Percentiles rank a stretch among this genome's conserved stretches.
Conservation (phyloP, 768 basidiomycete species). For the Agrocybe praecox region DNA sequence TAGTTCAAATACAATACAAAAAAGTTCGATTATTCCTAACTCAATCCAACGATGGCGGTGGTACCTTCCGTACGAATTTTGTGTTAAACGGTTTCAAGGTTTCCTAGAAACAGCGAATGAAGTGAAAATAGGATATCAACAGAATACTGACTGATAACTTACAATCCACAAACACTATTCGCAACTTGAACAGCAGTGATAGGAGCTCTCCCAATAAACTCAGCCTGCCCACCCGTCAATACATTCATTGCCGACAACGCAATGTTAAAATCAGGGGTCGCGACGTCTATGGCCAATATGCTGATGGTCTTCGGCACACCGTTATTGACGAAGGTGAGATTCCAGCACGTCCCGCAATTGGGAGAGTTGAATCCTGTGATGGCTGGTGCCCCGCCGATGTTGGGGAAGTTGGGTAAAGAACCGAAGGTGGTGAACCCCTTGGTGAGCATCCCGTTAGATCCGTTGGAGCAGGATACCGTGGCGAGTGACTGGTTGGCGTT, state of each 20-base stretch:
- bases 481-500: conserved; percentile 36
- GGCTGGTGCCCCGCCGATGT: conserved; percentile 57
- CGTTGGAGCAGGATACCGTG: conserved; percentile 50
- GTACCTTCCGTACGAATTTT: no score
- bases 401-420: conserved; percentile 57
- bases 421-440: conserved; percentile 50
- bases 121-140: no score
- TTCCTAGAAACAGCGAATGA: no score
- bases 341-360: conserved; percentile 64
- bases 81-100: no score
- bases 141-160: no score
- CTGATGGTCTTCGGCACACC: conserved; percentile 39
- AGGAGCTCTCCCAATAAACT: conserved; percentile 46
- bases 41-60: no score
- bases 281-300: conserved; percentile 55
- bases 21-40: no score
- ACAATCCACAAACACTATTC: conserved; percentile 53
- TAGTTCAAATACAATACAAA: no score
- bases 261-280: conserved; percentile 47
- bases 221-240: conserved; percentile 50
- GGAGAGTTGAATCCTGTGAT: conserved; percentile 53
- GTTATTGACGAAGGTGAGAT: conserved; percentile 45
- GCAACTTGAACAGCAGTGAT: conserved; percentile 45
- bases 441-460: conserved; percentile 50
- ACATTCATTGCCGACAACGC: conserved; percentile 55